Conservation (phyloP, 805 yeast species). For the Candida silvicultrix region DNA sequence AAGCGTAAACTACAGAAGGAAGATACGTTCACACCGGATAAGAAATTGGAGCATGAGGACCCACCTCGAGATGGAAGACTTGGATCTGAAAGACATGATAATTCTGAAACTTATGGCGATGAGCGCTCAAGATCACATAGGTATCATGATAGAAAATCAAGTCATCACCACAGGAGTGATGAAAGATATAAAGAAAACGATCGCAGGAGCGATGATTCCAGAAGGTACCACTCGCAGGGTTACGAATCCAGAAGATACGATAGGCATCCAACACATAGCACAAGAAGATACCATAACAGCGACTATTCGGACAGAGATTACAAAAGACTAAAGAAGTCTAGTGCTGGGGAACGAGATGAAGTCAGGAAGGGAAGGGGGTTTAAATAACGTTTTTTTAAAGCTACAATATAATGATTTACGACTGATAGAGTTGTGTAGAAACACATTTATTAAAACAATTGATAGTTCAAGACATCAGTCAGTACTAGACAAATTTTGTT, state of each 20-base stretch:
- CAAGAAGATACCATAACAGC: background rate
- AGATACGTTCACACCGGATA: too few species aligned
- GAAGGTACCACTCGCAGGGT: too few species aligned
- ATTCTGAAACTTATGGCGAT: background rate
- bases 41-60: too few species aligned
- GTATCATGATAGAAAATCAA: background rate
- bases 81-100: too few species aligned
- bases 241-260: too few species aligned
- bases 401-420: background rate
- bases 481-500: too few species aligned
- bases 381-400: background rate
- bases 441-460: background rate
- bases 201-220: too few species aligned
- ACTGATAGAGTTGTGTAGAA: background rate
- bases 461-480: too few species aligned
- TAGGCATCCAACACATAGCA: background rate
- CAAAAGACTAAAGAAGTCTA: background rate
- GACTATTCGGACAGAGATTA: background rate
- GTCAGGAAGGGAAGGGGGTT: constrained; percentile 1
- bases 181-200: background rate
- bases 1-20: background rate
- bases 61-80: too few species aligned
- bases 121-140: background rate
- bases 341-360: background rate
- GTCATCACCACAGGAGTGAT: background rate